These are phyloP conservation scores for Zoysia matrella DNA, from an alignment of 202 grass and related monocot genomes.

Conservation along the genomic window DNA sequence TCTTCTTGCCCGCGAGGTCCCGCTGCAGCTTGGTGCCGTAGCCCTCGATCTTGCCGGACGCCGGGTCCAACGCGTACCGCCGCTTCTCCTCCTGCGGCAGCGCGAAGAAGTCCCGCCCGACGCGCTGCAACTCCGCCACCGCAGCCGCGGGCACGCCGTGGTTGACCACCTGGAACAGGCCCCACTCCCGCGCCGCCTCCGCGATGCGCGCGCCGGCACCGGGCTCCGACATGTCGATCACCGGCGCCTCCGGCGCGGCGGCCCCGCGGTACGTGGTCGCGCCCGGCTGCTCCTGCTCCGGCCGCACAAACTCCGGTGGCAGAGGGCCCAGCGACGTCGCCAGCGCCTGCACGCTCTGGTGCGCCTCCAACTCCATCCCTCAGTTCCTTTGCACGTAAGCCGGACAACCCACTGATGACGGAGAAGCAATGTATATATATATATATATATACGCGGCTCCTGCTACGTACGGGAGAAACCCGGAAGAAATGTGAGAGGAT, in stretches of 20 bases:
- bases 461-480: too few species aligned
- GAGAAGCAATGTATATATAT: too few species aligned
- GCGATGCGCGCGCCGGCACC: neutral
- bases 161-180: neutral
- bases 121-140: neutral
- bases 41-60: slow-evolving; percentile 44
- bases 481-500: neutral
- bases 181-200: neutral
- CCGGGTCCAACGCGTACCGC: slow-evolving; percentile 44
- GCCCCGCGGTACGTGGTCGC: neutral
- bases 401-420: too few species aligned
- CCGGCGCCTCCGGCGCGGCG: neutral
- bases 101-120: neutral
- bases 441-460: too few species aligned
- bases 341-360: neutral
- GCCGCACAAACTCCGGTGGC: neutral
- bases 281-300: neutral
- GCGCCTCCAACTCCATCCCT: too few species aligned
- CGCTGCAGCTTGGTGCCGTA: slow-evolving; percentile 52
- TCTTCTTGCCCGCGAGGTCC: slow-evolving; percentile 60
- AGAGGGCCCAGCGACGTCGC: neutral
- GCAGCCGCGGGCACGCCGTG: neutral
- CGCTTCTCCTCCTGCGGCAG: slow-evolving; percentile 42
- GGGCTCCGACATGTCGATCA: neutral
- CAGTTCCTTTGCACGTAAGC: too few species aligned